Evolutionary conservation across 2,329 filamentous ascomycete species (phyloP), one percentile per base, ranked within the genome.

Genomic region (Colletotrichum lindemuthianum): DNA sequence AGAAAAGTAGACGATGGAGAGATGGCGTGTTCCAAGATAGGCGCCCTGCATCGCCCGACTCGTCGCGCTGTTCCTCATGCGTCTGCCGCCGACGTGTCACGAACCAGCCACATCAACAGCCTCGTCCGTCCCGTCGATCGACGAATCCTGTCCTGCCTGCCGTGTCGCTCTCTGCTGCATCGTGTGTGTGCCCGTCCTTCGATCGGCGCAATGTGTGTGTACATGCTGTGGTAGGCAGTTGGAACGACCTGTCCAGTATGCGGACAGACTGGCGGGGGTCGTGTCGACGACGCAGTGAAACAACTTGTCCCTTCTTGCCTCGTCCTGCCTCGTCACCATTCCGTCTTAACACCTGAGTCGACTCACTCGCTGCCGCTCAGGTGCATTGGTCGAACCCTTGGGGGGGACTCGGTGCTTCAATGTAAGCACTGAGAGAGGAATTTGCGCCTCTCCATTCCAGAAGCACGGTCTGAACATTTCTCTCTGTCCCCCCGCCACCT

Each of bases 71-170:
- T 52, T 33, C 59, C 45, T 15, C 15, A 33, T 64, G 37, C 44
- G 43, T 13, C 36, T 37, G n/a, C 41, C 32, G 52, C 41, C 34
- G 40, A 43, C 49, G 41, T 8, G 16, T 39, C 60, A 33, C n/a
- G 12, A 34, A 36, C 47, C 59, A 49, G 49, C 44, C 57, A 64
- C 50, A 57, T n/a, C 55, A 48, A 44, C 39, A 40, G 57, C 39
- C 56, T 60, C 44, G 39, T 45, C 16, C 43, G 12, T 39, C 34
- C 15, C 24, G 56, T 36, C 49, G 41, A 52, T 59, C 57, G 15
- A 37, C 6, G 45, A 48, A 16, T 32, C 45, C 34, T 48, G 32
- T 48, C n/a, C 43, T 34, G 43, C 41, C 54, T 34, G n/a, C 34
- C 24, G 54, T 24, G 24, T 24, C 24, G 13, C 15, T 10, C 44